A percentile compares a stretch with the other conserved stretches of the same genome.
Conservation (phyloP, 345 rosid genomes). For the Euphorbia peplus region DNA sequence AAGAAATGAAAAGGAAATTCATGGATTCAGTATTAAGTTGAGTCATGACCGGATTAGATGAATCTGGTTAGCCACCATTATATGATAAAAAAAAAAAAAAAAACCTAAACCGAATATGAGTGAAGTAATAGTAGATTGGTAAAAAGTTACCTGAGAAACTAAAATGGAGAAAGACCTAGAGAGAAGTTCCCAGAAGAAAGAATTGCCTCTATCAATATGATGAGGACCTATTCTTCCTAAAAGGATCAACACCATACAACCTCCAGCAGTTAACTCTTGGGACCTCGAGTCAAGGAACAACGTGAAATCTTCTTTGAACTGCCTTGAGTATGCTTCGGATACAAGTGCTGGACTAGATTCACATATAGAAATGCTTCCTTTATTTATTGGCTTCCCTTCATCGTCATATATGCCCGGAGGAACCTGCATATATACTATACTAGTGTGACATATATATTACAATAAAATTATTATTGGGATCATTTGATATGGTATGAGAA, state of each 20-base stretch:
- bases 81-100: no score
- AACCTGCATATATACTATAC: constrained; percentile 38
- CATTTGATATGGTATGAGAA: no score
- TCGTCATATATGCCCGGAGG: constrained; percentile 62
- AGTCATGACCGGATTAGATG: no score
- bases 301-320: constrained; percentile 71
- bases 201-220: constrained; percentile 84
- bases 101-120: no score
- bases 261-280: constrained; percentile 48
- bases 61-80: no score
- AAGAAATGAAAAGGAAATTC: no score
- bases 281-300: constrained; percentile 60
- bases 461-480: no score
- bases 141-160: constrained; percentile 44
- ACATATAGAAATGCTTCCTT: constrained; percentile 60
- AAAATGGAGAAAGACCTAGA: constrained; percentile 49
- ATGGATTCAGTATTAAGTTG: no score
- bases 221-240: constrained; percentile 60
- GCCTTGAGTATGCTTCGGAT: constrained; percentile 56
- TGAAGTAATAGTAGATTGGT: no score
- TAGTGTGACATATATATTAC: no score
- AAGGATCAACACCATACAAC: constrained; percentile 68
- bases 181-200: constrained; percentile 75
- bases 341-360: constrained; percentile 56
- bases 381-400: constrained; percentile 66